A percentile compares a stretch with the other conserved stretches of the same genome.
phyloP scores from a whole-genome alignment of 1,284 basidiomycete species.

The Tylopilus sp. region DNA sequence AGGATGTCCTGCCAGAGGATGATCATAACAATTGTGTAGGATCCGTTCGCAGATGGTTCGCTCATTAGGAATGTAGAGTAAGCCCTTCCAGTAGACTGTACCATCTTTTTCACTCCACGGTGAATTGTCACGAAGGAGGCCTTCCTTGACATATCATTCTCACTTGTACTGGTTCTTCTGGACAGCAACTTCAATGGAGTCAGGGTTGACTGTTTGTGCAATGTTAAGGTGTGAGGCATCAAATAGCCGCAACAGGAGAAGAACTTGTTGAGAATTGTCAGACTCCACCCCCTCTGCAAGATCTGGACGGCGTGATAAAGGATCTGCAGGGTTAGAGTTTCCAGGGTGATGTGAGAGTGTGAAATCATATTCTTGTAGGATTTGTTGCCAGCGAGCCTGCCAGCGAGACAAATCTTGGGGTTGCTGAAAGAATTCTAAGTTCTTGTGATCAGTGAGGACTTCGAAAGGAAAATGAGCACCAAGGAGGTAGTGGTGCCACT shows the following conservation, averaged over 20 bases:
- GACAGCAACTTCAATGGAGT: background rate
- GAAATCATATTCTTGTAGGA: background rate
- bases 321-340: background rate
- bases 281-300: background rate
- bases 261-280: background rate
- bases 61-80: background rate
- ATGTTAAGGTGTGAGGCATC: background rate
- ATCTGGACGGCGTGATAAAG: background rate
- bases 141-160: background rate
- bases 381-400: background rate
- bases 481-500: constrained; percentile 1
- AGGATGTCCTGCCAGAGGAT: background rate
- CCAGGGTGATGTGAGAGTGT: background rate
- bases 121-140: background rate
- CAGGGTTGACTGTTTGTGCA: background rate
- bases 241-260: background rate
- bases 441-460: background rate
- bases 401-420: background rate
- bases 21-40: background rate
- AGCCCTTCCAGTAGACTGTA: background rate
- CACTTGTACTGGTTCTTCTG: background rate
- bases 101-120: background rate
- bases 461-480: background rate
- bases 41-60: background rate
- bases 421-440: background rate